phyloP scores from a whole-genome alignment of 2,329 filamentous ascomycete species.

The Epicoccum nigrum region DNA sequence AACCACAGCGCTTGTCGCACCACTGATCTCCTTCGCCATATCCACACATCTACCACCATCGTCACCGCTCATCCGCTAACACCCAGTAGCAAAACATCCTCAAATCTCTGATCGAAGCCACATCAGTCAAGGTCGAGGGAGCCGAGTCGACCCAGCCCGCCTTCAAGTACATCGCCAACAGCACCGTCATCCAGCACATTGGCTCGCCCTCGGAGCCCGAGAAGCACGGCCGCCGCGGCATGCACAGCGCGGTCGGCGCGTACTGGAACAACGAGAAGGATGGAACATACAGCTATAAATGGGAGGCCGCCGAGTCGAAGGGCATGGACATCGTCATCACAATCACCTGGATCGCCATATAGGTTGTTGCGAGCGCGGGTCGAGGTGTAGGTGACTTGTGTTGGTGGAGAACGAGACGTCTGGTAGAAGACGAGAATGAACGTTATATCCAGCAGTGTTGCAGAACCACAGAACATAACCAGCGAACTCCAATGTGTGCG shows the following conservation, averaged over 20 bases:
- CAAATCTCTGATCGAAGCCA: constrained; percentile 66
- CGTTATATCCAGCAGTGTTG: neutral
- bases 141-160: constrained; percentile 58
- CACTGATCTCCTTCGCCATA: constrained; percentile 60
- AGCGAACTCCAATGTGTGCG: neutral
- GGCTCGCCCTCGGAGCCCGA: constrained; percentile 50
- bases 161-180: constrained; percentile 97
- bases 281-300: constrained; percentile 90
- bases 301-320: constrained; percentile 63
- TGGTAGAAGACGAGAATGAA: neutral
- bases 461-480: neutral
- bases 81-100: constrained; percentile 72
- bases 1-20: constrained; percentile 75
- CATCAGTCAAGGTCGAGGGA: constrained; percentile 69
- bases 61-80: constrained; percentile 1
- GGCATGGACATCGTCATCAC: constrained; percentile 60
- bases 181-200: constrained; percentile 96
- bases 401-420: neutral
- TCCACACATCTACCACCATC: neutral
- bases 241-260: constrained; percentile 84
- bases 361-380: constrained; percentile 9
- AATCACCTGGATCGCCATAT: constrained; percentile 73
- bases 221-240: constrained; percentile 82
- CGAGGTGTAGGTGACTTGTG: neutral
- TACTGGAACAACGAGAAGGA: constrained; percentile 93